Evolutionary conservation across 768 basidiomycete genomes (phyloP).

Genomic region (Boletus fagicola): DNA sequence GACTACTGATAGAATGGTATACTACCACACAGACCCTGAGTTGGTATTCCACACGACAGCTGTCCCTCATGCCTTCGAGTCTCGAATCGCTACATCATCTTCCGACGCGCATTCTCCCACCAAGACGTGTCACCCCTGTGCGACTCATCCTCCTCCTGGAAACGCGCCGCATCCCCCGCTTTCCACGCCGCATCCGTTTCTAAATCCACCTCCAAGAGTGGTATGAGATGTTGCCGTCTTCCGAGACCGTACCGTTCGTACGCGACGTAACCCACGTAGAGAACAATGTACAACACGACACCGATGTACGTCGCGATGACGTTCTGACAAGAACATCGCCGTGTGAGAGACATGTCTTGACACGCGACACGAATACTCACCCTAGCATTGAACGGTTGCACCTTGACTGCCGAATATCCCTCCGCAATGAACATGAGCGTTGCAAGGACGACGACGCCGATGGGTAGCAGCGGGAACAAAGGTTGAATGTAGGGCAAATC

Average conservation of each 20-base stretch:
- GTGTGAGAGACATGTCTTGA: not conserved
- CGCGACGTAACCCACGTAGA: slow-evolving; percentile 44
- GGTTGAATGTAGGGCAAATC: slow-evolving; percentile 63
- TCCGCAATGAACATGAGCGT: slow-evolving; percentile 54
- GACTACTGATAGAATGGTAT: not conserved
- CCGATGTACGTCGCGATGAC: slow-evolving; percentile 57
- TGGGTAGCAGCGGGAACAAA: slow-evolving; percentile 50
- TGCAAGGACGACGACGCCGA: slow-evolving; percentile 48
- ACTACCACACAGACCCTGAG: not conserved
- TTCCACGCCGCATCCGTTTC: slow-evolving; percentile 56
- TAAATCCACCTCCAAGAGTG: slow-evolving; percentile 45
- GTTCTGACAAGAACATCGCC: slow-evolving; percentile 34
- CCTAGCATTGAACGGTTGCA: slow-evolving; percentile 43
- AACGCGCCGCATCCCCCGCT: slow-evolving; percentile 39
- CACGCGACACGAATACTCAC: slow-evolving; percentile 26
- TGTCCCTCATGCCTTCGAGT: not conserved
- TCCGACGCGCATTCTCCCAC: not conserved
- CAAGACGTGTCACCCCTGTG: not conserved
- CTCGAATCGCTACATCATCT: not conserved
- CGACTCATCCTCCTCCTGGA: slow-evolving; percentile 34
- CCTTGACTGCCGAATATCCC: slow-evolving; percentile 48
- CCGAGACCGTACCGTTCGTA: slow-evolving; percentile 38
- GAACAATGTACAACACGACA: slow-evolving; percentile 43
- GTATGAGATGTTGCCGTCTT: slow-evolving; percentile 39
- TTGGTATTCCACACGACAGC: not conserved